Evolutionary conservation across 202 grass and related monocot species (phyloP), one percentile per base, ranked within the genome.

Genomic region (Schoenoplectus tabernaemontani): DNA sequence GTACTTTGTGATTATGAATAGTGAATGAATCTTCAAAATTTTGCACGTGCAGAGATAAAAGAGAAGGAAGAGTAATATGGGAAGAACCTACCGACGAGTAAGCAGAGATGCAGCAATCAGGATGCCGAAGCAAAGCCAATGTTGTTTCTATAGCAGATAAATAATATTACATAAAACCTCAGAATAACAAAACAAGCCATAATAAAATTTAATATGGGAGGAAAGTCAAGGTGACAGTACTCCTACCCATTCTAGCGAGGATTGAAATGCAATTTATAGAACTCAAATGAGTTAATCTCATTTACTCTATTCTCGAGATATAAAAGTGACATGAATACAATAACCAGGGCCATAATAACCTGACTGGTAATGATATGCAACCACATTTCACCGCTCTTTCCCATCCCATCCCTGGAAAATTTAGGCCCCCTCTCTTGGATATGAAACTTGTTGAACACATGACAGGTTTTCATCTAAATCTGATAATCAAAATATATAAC

Each of bases 31-130:
- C 56, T 53, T 30, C 5, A 72, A 50, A 83, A 47, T 63, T 82
- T 59, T 59, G 19, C 56, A 64, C n/a, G 30, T 79, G 11, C 17
- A 23, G 47, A 43, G 17, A 9, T 9, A 57, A 77, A 79, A 42
- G 20, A 13, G 2, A 41, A 26, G 15, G 11, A 3, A 43, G 37
- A 59, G 50, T 17, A 86, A 87, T 36, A 76, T 28, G 28, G 47
- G 66, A 65, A 46, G 39, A 57, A 42, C 87, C 50, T 93, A 99
- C 96, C 39, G 90, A 89, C 64, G 96, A 96, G 57, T 99, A 96
- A 74, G 90, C 92, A 85, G 92, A 99, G 60, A 99, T 96, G 78
- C 92, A 99, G 57, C 96, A 99, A 88, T 99, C 96, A 22, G 96
- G 96, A 96, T 96, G 92, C 7, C 96, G 84, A 82, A 99, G 92